phyloP scores from a whole-genome alignment of 2,329 filamentous ascomycete species.

The Fusarium euwallaceae region DNA sequence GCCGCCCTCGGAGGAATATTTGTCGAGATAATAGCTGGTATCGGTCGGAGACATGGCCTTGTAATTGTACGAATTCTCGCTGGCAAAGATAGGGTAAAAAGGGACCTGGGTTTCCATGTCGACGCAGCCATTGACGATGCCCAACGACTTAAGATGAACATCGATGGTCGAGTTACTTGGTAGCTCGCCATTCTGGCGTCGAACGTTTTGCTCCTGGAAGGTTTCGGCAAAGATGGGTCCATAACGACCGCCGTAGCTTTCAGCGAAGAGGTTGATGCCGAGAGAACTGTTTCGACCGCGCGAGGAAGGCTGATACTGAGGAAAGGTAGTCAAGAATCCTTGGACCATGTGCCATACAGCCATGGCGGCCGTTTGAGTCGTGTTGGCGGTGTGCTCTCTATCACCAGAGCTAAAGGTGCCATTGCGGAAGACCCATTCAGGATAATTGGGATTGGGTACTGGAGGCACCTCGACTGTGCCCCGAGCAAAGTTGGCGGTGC shows the following conservation, averaged over 20 bases:
- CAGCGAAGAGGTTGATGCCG: constrained; percentile 75
- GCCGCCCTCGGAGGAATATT: constrained; percentile 54
- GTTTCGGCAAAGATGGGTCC: constrained; percentile 73
- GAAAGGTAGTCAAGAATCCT: constrained; percentile 70
- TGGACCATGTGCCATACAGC: constrained; percentile 76
- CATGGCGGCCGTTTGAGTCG: constrained; percentile 67
- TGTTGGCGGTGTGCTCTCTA: constrained; percentile 63
- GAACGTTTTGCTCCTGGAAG: constrained; percentile 73
- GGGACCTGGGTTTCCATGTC: constrained; percentile 73
- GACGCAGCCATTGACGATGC: constrained; percentile 79
- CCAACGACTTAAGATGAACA: constrained; percentile 72
- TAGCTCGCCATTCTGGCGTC: constrained; percentile 63
- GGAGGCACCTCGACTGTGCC: constrained; percentile 51
- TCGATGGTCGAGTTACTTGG: constrained; percentile 66
- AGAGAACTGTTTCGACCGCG: constrained; percentile 58
- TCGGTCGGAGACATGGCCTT: constrained; percentile 66
- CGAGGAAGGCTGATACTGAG: constrained; percentile 65
- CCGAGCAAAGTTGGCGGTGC: constrained; percentile 65
- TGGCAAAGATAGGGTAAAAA: constrained; percentile 68
- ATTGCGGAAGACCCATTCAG: constrained; percentile 62
- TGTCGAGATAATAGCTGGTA: constrained; percentile 60
- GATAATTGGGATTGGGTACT: constrained; percentile 30
- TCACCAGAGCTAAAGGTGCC: constrained; percentile 75
- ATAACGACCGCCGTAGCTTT: constrained; percentile 79
- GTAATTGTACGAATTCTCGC: constrained; percentile 76